A percentile compares a stretch with the other conserved stretches of the same genome.
phyloP scores from a whole-genome alignment of 1,139 yeast genomes.

The Blastobotrys persicus region DNA sequence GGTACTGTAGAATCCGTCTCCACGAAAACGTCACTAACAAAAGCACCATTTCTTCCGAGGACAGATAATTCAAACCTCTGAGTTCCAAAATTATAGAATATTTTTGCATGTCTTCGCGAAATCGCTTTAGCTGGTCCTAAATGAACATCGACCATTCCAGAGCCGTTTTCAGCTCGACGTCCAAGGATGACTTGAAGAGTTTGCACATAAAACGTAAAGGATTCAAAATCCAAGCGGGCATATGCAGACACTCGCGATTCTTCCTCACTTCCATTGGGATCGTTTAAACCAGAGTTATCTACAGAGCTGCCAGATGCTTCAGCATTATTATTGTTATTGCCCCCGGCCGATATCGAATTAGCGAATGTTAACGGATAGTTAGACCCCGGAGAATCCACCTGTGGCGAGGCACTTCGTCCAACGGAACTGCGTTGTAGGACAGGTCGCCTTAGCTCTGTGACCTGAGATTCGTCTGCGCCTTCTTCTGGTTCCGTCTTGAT shows the following conservation, averaged over 20 bases:
- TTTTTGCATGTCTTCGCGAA: conserved; percentile 89
- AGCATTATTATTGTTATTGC: conserved; percentile 1
- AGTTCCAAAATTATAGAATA: conserved; percentile 91
- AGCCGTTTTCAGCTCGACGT: conserved; percentile 70
- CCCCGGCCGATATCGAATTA: conserved; percentile 7
- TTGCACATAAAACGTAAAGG: conserved; percentile 91
- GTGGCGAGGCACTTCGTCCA: conserved; percentile 9
- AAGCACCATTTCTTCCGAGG: conserved; percentile 92
- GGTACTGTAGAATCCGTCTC: conserved; percentile 91
- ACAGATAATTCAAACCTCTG: conserved; percentile 88
- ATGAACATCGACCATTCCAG: conserved; percentile 81
- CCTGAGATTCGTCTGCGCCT: background rate
- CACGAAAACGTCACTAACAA: conserved; percentile 83
- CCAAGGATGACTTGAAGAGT: conserved; percentile 92
- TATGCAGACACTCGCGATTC: conserved; percentile 77
- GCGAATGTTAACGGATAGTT: conserved; percentile 20
- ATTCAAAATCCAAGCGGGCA: conserved; percentile 89
- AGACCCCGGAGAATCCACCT: conserved; percentile 7
- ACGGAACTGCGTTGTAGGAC: conserved; percentile 6
- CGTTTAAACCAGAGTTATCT: conserved; percentile 1
- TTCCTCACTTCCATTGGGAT: conserved; percentile 18
- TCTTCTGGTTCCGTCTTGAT: conserved; percentile 6
- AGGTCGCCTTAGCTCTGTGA: conserved; percentile 15
- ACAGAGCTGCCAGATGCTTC: background rate
- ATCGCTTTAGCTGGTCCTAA: conserved; percentile 88